Evolutionary conservation across 2,329 filamentous ascomycete species (phyloP).

Genomic region (Zasmidium citrigriseum): DNA sequence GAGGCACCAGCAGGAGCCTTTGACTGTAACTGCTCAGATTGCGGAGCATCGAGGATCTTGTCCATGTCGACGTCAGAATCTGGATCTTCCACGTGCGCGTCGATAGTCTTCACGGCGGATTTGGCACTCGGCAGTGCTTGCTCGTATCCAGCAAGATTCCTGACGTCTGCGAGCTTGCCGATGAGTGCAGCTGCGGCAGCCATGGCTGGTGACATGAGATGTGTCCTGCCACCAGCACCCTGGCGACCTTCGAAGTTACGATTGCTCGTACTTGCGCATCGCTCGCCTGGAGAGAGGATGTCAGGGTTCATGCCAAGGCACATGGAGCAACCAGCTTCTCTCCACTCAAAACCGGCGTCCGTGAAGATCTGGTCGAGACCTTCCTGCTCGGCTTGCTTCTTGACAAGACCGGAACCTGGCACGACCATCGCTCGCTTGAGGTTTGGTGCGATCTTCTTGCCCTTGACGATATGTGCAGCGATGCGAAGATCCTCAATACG

Average conservation of each 20-base stretch:
- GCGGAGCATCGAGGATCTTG: constrained; percentile 64
- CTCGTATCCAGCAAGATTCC: constrained; percentile 67
- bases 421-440: constrained; percentile 96
- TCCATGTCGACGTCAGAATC: constrained; percentile 65
- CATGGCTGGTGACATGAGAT: constrained; percentile 97
- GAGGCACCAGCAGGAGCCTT: constrained; percentile 49
- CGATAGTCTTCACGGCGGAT: constrained; percentile 58
- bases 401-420: constrained; percentile 91
- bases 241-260: constrained; percentile 97
- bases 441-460: constrained; percentile 82
- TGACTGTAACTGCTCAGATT: constrained; percentile 59
- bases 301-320: constrained; percentile 99
- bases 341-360: constrained; percentile 95
- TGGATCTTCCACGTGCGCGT: constrained; percentile 57
- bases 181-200: constrained; percentile 87
- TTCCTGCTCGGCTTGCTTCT: constrained; percentile 86
- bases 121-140: constrained; percentile 39
- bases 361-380: constrained; percentile 90
- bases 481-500: constrained; percentile 93
- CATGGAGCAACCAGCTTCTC: constrained; percentile 98
- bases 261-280: constrained; percentile 94
- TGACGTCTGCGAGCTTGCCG: constrained; percentile 89
- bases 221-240: constrained; percentile 85
- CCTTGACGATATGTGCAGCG: constrained; percentile 82
- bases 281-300: constrained; percentile 86